Base-by-base conservation (phyloP, 345 rosid genomes). In the Mercurialis annua region DNA sequence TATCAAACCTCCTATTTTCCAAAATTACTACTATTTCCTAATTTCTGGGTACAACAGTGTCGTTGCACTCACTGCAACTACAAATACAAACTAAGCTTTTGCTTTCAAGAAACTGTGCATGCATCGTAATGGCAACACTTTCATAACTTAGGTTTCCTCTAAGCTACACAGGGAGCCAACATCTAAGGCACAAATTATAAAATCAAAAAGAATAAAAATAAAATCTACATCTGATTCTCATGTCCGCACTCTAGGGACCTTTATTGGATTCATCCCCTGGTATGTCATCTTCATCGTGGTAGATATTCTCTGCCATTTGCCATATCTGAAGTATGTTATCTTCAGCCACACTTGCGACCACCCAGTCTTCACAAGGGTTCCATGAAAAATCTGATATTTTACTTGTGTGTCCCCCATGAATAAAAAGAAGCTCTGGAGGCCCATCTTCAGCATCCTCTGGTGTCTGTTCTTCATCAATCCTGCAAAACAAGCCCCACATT, bases 341-440 rank as follows among this genome's bases (percentile, higher is more conserved):
- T 73, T 94, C 99, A 1, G 99, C 97, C 46, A 94, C 99, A 69
- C 99, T 94, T 27, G 96, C 82, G 42, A 94, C 48, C 42, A 94
- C 98, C 99, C 99, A 94, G 71, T 94, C 99, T 74, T 94, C 98
- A 70, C 97, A 89, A 2, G 99, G 97, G 81, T 94, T 94, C 99
- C 99, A 94, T 7, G 99, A 92, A 75, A 95, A 95, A 77, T 92
- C 98, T 11, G 99, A 92, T 48, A 95, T 87, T 82, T 95, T 95
- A 81, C 99, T 88, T 1, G 99, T 95, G 73, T 95, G 99, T 55
- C 98, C 99, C 23, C 99, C 99, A 62, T 95, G 99, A 69, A 92
- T 90, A 83, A 92, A 95, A 26, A 95, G 92, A 83, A 95, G 76
- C 81, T 95, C 99, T 0, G 99, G 98, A 3, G 97, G 99, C n/a